Conservation (phyloP, 306 rosid species). For the Amphicarpaea edgeworthii region DNA sequence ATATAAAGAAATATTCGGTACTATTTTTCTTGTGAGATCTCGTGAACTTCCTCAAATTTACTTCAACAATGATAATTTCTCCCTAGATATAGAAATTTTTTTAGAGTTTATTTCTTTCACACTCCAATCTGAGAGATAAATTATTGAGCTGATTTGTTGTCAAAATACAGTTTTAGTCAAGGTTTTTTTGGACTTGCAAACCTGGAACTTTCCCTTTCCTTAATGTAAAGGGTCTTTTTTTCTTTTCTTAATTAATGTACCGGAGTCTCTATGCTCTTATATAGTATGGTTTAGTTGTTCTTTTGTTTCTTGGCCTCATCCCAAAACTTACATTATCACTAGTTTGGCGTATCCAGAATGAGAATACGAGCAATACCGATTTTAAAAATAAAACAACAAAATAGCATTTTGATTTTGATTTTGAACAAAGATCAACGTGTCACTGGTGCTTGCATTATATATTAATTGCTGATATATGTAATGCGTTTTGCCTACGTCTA, state of each 20-base stretch:
- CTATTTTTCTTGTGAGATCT: not conserved
- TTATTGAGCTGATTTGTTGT: not conserved
- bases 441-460: not conserved
- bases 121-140: too few relatives aligned
- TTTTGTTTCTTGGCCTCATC: not conserved
- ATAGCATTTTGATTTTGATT: not conserved
- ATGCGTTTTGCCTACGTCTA: not conserved
- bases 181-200: not conserved
- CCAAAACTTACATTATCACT: not conserved
- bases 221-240: not conserved
- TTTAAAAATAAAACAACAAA: not conserved
- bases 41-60: not conserved
- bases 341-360: not conserved
- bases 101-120: not conserved
- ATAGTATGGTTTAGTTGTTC: not conserved
- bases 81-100: not conserved
- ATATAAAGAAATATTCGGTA: not conserved
- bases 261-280: not conserved
- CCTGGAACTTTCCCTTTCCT: constrained; percentile 9
- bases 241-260: not conserved
- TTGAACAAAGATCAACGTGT: not conserved
- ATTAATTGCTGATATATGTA: not conserved
- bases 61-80: not conserved
- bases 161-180: not conserved
- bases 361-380: not conserved